phyloP scores from a whole-genome alignment of 495 filamentous ascomycete species.

The Penicillium fimorum region DNA sequence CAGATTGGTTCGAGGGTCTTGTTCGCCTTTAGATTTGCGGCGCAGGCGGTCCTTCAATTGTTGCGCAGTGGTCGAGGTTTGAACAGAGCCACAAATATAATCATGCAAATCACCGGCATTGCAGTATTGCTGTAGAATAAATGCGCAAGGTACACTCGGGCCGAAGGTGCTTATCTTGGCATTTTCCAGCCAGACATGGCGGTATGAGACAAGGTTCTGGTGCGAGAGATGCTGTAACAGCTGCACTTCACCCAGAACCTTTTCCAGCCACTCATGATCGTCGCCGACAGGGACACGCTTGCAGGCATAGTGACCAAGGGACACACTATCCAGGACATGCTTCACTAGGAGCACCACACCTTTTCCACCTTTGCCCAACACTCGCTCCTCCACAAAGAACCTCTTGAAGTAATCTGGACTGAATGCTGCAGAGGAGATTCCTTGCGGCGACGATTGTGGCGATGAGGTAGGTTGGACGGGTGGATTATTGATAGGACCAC shows the following conservation, averaged over 20 bases:
- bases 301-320: constrained; percentile 89
- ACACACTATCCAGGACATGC: constrained; percentile 84
- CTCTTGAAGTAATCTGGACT: constrained; percentile 86
- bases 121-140: constrained; percentile 97
- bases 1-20: constrained; percentile 50
- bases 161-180: constrained; percentile 78
- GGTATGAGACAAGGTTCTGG: constrained; percentile 94
- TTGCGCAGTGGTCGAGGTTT: constrained; percentile 65
- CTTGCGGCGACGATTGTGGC: constrained; percentile 52
- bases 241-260: constrained; percentile 89
- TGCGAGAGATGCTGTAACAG: constrained; percentile 87
- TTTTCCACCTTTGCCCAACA: constrained; percentile 87
- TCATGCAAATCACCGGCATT: constrained; percentile 89
- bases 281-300: constrained; percentile 95
- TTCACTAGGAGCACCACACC: constrained; percentile 90
- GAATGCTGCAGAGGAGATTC: constrained; percentile 83
- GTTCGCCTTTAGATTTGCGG: constrained; percentile 65
- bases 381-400: constrained; percentile 84
- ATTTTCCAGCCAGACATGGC: constrained; percentile 95
- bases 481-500: constrained; percentile 33
- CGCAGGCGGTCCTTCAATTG: constrained; percentile 84
- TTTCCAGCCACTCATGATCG: constrained; percentile 93
- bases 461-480: constrained; percentile 55
- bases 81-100: constrained; percentile 70
- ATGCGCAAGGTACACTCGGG: constrained; percentile 90